Base-by-base conservation (phyloP, 1,139 yeast genomes). In the Pichia sp. region DNA sequence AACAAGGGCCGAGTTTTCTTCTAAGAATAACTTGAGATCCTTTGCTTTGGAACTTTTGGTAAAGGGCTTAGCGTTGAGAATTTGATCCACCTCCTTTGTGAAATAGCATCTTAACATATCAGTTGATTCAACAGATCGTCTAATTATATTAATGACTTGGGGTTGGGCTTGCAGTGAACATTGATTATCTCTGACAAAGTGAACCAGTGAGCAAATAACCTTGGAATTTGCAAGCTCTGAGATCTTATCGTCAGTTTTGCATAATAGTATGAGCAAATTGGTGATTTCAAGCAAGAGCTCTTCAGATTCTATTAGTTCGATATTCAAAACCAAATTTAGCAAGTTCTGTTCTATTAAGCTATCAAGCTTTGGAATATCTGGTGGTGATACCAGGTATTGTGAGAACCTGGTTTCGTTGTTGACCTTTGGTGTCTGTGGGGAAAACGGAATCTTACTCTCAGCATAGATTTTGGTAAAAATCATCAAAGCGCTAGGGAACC, bases 91-190 rank as follows among this genome's bases (percentile, higher is more conserved):
- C 38, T 76, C 79, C 40, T 69, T 56, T 16, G 59, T 53, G 55
- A 85, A 72, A 30, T 72, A 60, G 15, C 62, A 61, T 20, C 65
- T 62, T 14, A 86, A 60, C 13, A 74, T 60, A 0, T 66, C 68
- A 0, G 62, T 58, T 2, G 76, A 70, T 53, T 88, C 97, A 52
- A 78, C 76, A 39, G 87, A 75, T 36, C 83, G 67, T 51, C 96
- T 69, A 5, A 80, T 58, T 21, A 86, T 62, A 18, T 75, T 62
- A 3, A 71, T 58, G 33, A 66, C 61, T 1, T 66, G 50, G 1
- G 51, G 18, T 16, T 65, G 56, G 14, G 60, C 51, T n/a, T 55
- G 56, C 16, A 51, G 43, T 3, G 46, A 46, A 8, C 47, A 47
- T 13, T 53, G 55, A 31, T 56, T 53, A 6, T 40, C 34, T 16